A percentile compares a stretch with the other conserved stretches of the same genome.
Evolutionary conservation across 2,329 filamentous ascomycete species (phyloP).

Genomic region (Intubia oerlemansii): DNA sequence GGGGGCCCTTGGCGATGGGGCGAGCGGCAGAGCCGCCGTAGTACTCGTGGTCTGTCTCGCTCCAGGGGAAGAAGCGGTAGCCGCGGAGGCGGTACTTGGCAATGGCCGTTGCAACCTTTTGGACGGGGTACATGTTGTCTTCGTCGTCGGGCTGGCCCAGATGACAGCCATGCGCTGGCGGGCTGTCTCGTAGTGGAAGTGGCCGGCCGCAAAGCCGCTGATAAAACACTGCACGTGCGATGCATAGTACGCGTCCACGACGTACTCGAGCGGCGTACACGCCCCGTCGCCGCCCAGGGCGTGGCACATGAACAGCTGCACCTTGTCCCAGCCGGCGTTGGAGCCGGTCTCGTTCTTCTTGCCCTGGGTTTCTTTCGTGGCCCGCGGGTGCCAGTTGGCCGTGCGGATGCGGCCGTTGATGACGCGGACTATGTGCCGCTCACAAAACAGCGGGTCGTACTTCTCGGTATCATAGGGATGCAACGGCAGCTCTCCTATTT

Average conservation of each 20-base stretch:
- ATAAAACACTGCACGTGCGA: constrained; percentile 7
- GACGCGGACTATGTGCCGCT: too few relatives aligned
- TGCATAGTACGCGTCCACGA: constrained; percentile 4
- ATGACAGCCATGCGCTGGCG: background rate
- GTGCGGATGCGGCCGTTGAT: constrained; percentile 5
- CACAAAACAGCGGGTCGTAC: too few relatives aligned
- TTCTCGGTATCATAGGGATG: too few relatives aligned
- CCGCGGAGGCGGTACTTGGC: constrained; percentile 5
- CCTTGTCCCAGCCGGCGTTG: too few relatives aligned
- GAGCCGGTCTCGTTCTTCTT: too few relatives aligned
- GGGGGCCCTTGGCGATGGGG: too few relatives aligned
- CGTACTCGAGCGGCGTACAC: constrained; percentile 5
- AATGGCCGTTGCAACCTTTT: constrained; percentile 1
- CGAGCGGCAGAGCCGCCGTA: background rate
- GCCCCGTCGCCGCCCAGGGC: background rate
- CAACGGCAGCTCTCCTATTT: too few relatives aligned
- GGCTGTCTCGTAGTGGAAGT: constrained; percentile 4
- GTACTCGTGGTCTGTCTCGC: background rate
- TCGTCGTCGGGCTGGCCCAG: too few relatives aligned
- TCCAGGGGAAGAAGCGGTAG: constrained; percentile 1
- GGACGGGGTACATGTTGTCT: background rate
- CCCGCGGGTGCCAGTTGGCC: background rate
- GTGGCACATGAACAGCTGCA: constrained; percentile 7
- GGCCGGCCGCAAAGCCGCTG: constrained; percentile 4
- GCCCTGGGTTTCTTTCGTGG: too few relatives aligned